These are phyloP conservation scores for Ceratocystis diversiconidia DNA, from an alignment of 2,329 filamentous ascomycete species.

Conservation along the genomic window DNA sequence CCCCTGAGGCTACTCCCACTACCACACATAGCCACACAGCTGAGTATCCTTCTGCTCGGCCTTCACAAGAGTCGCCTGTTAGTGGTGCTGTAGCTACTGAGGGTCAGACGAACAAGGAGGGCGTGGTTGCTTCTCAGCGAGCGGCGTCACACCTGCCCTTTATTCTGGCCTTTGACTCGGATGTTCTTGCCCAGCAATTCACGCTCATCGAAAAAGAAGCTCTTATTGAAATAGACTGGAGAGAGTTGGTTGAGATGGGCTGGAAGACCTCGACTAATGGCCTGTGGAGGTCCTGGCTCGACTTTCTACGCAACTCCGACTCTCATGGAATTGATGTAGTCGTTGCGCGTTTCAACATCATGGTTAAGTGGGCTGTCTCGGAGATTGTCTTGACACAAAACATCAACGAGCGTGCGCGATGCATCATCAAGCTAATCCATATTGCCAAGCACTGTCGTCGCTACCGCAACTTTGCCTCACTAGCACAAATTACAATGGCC, in stretches of 20 bases:
- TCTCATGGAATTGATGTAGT: slow-evolving; percentile 68
- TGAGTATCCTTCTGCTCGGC: background rate
- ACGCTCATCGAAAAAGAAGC: slow-evolving; percentile 78
- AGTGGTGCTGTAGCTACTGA: background rate
- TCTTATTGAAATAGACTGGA: slow-evolving; percentile 77
- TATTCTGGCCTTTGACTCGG: slow-evolving; percentile 66
- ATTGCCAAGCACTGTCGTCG: slow-evolving; percentile 62
- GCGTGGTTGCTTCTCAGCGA: slow-evolving; percentile 28
- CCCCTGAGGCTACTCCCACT: slow-evolving; percentile 37
- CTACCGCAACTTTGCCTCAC: slow-evolving; percentile 70
- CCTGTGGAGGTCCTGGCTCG: slow-evolving; percentile 63
- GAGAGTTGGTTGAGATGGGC: slow-evolving; percentile 67
- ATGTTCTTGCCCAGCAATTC: slow-evolving; percentile 66
- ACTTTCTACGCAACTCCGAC: slow-evolving; percentile 59
- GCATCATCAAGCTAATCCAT: slow-evolving; percentile 69
- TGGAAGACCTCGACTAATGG: slow-evolving; percentile 59
- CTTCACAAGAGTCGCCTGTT: background rate
- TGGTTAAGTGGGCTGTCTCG: slow-evolving; percentile 76
- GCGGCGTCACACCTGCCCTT: slow-evolving; percentile 55
- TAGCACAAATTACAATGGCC: slow-evolving; percentile 67
- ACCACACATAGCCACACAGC: slow-evolving; percentile 26
- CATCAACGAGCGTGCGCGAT: slow-evolving; percentile 57
- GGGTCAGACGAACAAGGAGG: slow-evolving; percentile 20
- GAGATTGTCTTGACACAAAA: slow-evolving; percentile 62
- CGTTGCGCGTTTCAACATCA: slow-evolving; percentile 74